Evolutionary conservation across 331 rosid species (phyloP).

Genomic region (Prunus yedoensis): DNA sequence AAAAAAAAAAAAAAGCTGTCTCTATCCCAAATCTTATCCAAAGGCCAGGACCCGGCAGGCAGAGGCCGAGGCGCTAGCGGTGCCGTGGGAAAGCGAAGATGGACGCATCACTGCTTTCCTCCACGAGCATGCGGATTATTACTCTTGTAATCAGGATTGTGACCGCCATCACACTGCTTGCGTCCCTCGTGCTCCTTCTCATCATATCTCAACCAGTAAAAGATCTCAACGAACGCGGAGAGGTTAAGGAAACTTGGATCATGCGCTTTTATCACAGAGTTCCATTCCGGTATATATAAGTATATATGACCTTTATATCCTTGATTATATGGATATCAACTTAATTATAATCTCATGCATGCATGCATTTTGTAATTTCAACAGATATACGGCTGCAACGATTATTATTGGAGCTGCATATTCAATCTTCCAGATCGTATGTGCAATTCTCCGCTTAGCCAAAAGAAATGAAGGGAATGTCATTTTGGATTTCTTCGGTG

Average conservation of each 20-base stretch:
- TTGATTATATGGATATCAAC: neutral
- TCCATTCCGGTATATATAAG: neutral
- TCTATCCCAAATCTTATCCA: neutral
- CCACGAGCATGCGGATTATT: neutral
- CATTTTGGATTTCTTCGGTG: conserved; percentile 28
- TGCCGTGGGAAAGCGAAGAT: neutral
- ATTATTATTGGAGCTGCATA: neutral
- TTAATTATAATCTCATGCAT: neutral
- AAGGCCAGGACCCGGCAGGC: neutral
- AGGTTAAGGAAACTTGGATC: neutral
- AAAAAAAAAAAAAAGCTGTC: no score
- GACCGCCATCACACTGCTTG: neutral
- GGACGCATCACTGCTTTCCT: conserved; percentile 1
- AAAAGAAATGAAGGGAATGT: neutral
- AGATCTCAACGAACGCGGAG: neutral
- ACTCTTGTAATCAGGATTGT: conserved; percentile 6
- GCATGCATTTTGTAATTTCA: neutral
- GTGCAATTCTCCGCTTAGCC: neutral
- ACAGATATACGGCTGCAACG: conserved; percentile 4
- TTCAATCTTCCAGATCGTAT: neutral
- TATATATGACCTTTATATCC: neutral
- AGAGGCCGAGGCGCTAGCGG: neutral
- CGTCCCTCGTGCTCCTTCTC: neutral
- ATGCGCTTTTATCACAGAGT: neutral
- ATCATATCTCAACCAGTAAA: neutral